Conservation (phyloP, 495 filamentous ascomycete genomes). For the Talaromyces trachyspermus region DNA sequence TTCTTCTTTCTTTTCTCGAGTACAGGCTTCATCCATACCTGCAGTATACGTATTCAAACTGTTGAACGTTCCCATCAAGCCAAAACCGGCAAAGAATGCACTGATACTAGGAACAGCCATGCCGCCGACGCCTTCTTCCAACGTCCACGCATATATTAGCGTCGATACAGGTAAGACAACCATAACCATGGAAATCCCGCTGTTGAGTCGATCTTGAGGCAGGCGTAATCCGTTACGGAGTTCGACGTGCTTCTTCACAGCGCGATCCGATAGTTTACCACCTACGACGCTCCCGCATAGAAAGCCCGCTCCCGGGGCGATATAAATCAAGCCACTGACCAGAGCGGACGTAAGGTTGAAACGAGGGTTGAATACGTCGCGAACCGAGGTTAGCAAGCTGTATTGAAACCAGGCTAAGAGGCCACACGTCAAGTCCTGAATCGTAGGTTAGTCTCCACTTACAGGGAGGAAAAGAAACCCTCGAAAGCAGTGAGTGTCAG, state of each 20-base stretch:
- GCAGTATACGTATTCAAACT: constrained; percentile 68
- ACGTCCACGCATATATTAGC: constrained; percentile 62
- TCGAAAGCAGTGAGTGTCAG: too few species aligned
- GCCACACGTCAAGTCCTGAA: constrained; percentile 50
- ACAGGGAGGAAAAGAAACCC: background rate
- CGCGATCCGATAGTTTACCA: constrained; percentile 59
- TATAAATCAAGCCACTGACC: constrained; percentile 67
- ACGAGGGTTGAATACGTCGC: constrained; percentile 65
- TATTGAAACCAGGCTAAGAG: constrained; percentile 67
- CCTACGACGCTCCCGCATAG: constrained; percentile 62
- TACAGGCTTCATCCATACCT: constrained; percentile 43
- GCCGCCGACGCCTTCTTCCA: constrained; percentile 56
- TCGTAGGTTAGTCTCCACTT: background rate
- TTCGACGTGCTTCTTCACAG: constrained; percentile 54
- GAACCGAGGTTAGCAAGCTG: constrained; percentile 61
- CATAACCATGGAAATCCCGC: constrained; percentile 54
- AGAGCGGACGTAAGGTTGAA: constrained; percentile 62
- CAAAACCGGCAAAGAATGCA: constrained; percentile 62
- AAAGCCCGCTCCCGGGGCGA: constrained; percentile 66
- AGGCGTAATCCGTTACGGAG: constrained; percentile 52
- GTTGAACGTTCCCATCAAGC: constrained; percentile 64
- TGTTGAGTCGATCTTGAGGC: constrained; percentile 64
- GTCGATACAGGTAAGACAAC: constrained; percentile 55
- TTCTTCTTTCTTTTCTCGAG: background rate
- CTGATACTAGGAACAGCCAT: constrained; percentile 60